Evolutionary conservation across 225 moss, liverwort and hornwort species (phyloP), one percentile per base, ranked within the genome.

Genomic region (Pleurozium schreberi): DNA sequence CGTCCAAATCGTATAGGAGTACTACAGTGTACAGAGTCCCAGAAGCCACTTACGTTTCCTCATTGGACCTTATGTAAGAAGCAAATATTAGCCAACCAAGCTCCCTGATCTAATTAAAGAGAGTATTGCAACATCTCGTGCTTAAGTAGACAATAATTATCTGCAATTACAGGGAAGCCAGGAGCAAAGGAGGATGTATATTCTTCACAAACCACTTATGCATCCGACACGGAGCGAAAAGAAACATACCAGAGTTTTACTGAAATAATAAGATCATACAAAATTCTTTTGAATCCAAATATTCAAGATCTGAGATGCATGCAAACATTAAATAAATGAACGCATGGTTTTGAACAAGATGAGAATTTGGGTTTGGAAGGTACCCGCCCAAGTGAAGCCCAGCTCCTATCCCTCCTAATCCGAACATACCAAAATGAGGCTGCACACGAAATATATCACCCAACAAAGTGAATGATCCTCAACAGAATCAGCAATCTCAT

Each of bases 361-460:
- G 22, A 62, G n/a, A 49, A 49, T 11, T 28, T 22, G 36, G 60
- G 60, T 23, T 81, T 50, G 63, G 71, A 89, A 57, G 57, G 30
- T 50, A 92, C 94, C 91, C 85, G 53, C 94, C 94, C 80, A 94
- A 68, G 66, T 92, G 94, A 87, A 94, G 74, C 40, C 94, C 94
- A 66, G 94, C 94, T 84, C 92, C 89, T n/a, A 94, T 82, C 64
- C 92, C 94, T 89, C 94, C 94, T 42, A 94, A 91, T 75, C 94
- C 94, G 61, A 92, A 92, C 92, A 92, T 90, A 58, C 94, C 94
- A 75, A 94, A 92, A 59, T 92, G 57, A 8, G 94, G 94, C 94
- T 94, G 92, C 94, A 88, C 88, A 84, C 49, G 52, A 65, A 85
- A 71, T n/a, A n/a, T n/a, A n/a, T 82, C 62, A 63, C 36, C 14